Base-by-base conservation (phyloP, 2,329 filamentous ascomycete genomes). In the Helminthosporium solani region DNA sequence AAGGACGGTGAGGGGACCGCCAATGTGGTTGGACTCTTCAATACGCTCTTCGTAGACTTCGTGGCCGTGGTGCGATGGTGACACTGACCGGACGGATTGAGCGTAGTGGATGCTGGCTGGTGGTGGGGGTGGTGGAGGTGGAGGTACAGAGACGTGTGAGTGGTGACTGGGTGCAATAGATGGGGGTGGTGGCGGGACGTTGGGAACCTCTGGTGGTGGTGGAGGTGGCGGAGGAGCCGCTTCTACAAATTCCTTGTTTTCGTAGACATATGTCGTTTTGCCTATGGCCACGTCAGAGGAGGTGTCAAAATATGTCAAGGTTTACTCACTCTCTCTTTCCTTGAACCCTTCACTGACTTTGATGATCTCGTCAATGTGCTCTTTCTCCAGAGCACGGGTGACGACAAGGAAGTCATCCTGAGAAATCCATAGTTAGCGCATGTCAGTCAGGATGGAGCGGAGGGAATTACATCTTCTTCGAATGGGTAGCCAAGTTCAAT, bases 321-420 rank as follows among this genome's bases (percentile, higher is more conserved):
- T n/a, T 18, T 14, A 37, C 11, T 9, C 56, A 73, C 43, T 63
- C 75, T 25, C 23, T 25, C 74, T 66, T 40, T 74, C 73, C 63
- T 75, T 75, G 71, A 89, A 90, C 25, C 86, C 83, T 61, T 90
- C 87, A 69, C 89, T 95, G 40, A 90, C 76, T 60, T 83, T 86
- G 59, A 96, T 87, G 35, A 96, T 78, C 61, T 95, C 87, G 58
- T 96, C 90, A 53, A 96, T 96, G 59, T 96, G 90, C 15, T 92
- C 84, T 59, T 95, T 91, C 14, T 89, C 88, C 4, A 97, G 78
- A 8, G 92, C 91, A 63, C 88, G 86, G 57, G 87, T 83, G 27
- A 97, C 84, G 42, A 96, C 81, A 58, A 94, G 83, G 18, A 86
- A 87, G 56, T 87, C 85, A 31, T 87, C 89, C 88, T 94, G 55